Conservation (phyloP, 2,329 filamentous ascomycete species). For the Alternaria ethzedia region DNA sequence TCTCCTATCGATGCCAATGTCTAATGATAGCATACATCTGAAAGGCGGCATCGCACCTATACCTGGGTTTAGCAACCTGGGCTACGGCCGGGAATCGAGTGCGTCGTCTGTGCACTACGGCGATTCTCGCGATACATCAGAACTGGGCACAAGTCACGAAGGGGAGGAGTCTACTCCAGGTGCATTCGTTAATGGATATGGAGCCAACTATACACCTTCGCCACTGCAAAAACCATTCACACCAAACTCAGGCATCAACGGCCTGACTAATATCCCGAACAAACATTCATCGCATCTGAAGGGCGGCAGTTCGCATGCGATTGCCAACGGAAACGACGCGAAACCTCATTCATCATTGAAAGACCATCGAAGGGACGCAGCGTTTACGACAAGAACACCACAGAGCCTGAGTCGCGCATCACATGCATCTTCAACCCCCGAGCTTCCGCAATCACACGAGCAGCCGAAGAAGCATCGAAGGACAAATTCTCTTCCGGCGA, state of each 20-base stretch:
- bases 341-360: constrained; percentile 18
- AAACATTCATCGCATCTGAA: constrained; percentile 19
- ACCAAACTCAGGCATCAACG: constrained; percentile 26
- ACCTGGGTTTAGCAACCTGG: constrained; percentile 44
- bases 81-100: constrained; percentile 48
- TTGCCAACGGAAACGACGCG: constrained; percentile 14
- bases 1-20: constrained; percentile 41
- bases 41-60: constrained; percentile 42
- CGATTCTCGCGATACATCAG: constrained; percentile 46
- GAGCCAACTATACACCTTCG: constrained; percentile 37
- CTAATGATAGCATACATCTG: constrained; percentile 42
- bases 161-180: constrained; percentile 40
- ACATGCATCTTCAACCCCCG: constrained; percentile 42
- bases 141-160: constrained; percentile 43
- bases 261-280: constrained; percentile 12
- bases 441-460: constrained; percentile 34
- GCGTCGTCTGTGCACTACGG: constrained; percentile 49
- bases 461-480: constrained; percentile 24
- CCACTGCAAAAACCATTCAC: constrained; percentile 37
- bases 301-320: constrained; percentile 11
- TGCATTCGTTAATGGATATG: constrained; percentile 35
- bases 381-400: constrained; percentile 30
- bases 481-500: constrained; percentile 24
- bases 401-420: constrained; percentile 29
- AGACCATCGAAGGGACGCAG: constrained; percentile 16